Conservation (phyloP, 2,329 filamentous ascomycete species). For the Trichoderma hamatum region DNA sequence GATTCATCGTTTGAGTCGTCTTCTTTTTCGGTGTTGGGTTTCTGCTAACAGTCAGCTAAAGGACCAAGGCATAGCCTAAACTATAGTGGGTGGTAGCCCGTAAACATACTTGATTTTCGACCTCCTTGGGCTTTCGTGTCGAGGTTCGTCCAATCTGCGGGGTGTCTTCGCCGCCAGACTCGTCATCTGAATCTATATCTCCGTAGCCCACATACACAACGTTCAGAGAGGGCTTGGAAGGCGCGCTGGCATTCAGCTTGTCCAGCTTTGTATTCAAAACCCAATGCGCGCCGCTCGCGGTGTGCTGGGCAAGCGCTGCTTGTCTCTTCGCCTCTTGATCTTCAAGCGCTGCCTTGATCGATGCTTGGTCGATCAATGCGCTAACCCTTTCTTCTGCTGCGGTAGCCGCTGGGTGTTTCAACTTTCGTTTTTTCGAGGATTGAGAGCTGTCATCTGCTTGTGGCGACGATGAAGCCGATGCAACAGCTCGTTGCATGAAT, state of each 20-base stretch:
- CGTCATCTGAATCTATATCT: conserved; percentile 50
- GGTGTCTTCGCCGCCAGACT: conserved; percentile 42
- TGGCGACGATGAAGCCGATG: conserved; percentile 54
- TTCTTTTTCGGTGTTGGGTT: conserved; percentile 24
- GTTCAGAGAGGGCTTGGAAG: conserved; percentile 48
- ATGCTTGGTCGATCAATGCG: conserved; percentile 56
- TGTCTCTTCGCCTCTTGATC: conserved; percentile 69
- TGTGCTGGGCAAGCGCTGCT: conserved; percentile 63
- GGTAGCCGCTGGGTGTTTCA: conserved; percentile 36
- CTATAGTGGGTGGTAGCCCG: neutral
- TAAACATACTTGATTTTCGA: conserved; percentile 3
- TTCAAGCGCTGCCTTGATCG: conserved; percentile 65
- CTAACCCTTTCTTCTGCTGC: conserved; percentile 43
- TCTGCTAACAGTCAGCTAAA: conserved; percentile 20
- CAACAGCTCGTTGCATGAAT: conserved; percentile 90
- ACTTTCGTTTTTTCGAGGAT: conserved; percentile 66
- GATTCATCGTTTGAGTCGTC: conserved; percentile 37
- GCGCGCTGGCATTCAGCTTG: conserved; percentile 34
- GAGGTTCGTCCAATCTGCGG: conserved; percentile 43
- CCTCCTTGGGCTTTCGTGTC: conserved; percentile 24
- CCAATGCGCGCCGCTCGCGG: conserved; percentile 74
- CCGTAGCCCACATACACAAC: conserved; percentile 63
- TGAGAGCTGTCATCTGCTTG: conserved; percentile 49
- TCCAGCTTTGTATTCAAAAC: conserved; percentile 59
- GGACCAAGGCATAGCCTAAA: neutral